Conservation (phyloP, 1,284 basidiomycete genomes). For the Pterula multifida region DNA sequence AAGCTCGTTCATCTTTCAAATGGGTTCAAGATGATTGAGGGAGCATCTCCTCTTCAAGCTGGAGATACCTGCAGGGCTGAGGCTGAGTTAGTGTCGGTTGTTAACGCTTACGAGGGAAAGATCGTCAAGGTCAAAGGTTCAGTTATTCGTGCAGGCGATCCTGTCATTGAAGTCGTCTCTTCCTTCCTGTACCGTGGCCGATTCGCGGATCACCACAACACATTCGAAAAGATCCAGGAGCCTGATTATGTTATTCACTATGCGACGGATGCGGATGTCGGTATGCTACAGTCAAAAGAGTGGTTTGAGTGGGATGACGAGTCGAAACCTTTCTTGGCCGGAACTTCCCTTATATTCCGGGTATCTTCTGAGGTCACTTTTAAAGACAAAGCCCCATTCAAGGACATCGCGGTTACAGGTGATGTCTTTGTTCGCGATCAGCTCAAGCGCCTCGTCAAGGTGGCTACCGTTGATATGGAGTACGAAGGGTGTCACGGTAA, state of each 20-base stretch:
- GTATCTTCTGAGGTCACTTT: slow-evolving; percentile 78
- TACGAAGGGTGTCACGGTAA: slow-evolving; percentile 86
- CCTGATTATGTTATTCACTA: slow-evolving; percentile 78
- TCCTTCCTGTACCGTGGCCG: slow-evolving; percentile 95
- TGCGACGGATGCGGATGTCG: slow-evolving; percentile 70
- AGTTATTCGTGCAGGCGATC: slow-evolving; percentile 64
- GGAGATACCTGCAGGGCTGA: slow-evolving; percentile 89
- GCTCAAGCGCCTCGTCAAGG: slow-evolving; percentile 78
- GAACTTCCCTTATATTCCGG: slow-evolving; percentile 83
- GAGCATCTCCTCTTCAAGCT: slow-evolving; percentile 64
- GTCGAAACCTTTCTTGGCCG: slow-evolving; percentile 64
- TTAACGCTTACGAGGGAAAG: slow-evolving; percentile 89
- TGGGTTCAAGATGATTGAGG: slow-evolving; percentile 83
- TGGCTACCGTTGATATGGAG: slow-evolving; percentile 80
- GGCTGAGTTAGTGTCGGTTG: slow-evolving; percentile 82
- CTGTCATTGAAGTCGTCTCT: slow-evolving; percentile 88
- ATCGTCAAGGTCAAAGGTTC: slow-evolving; percentile 85
- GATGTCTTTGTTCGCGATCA: slow-evolving; percentile 80
- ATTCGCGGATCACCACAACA: slow-evolving; percentile 90
- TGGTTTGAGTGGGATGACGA: slow-evolving; percentile 97
- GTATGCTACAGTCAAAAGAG: slow-evolving; percentile 90
- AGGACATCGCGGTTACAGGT: slow-evolving; percentile 74
- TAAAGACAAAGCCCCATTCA: slow-evolving; percentile 84
- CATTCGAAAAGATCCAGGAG: slow-evolving; percentile 88
- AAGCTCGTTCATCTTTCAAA: slow-evolving; percentile 96